Conservation (phyloP, 2,329 filamentous ascomycete genomes). For the Arthrobotrys sphaeroides region DNA sequence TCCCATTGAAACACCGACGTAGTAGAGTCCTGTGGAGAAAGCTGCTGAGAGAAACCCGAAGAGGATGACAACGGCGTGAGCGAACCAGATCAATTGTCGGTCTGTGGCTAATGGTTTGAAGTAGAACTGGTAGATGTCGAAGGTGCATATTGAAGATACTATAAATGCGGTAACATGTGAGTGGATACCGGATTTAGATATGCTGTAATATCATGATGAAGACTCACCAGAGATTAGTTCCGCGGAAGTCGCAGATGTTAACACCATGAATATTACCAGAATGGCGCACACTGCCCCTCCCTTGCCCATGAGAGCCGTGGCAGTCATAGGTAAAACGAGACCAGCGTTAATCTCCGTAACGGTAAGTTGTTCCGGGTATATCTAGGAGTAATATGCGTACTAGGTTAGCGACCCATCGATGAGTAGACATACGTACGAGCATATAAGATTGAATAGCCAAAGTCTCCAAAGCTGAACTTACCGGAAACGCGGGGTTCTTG, state of each 20-base stretch:
- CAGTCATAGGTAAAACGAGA: conserved; percentile 83
- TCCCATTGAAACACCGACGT: conserved; percentile 82
- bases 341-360: conserved; percentile 80
- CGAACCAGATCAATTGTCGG: conserved; percentile 79
- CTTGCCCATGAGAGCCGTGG: conserved; percentile 81
- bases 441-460: too few species aligned
- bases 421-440: too few species aligned
- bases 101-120: conserved; percentile 80
- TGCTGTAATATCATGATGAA: background rate
- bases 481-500: conserved; percentile 73
- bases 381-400: conserved; percentile 58
- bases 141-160: conserved; percentile 86
- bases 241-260: conserved; percentile 82
- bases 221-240: conserved; percentile 74
- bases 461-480: background rate
- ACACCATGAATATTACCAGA: conserved; percentile 87
- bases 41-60: conserved; percentile 81
- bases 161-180: background rate
- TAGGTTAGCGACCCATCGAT: too few species aligned
- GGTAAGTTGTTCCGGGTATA: conserved; percentile 76
- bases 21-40: conserved; percentile 78
- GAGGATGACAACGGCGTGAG: conserved; percentile 75
- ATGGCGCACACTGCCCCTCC: conserved; percentile 82
- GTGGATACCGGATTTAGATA: background rate
- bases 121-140: conserved; percentile 88